These are phyloP conservation scores for Maudiozyma turicensis DNA, from an alignment of 805 yeast species.

Conservation along the genomic window DNA sequence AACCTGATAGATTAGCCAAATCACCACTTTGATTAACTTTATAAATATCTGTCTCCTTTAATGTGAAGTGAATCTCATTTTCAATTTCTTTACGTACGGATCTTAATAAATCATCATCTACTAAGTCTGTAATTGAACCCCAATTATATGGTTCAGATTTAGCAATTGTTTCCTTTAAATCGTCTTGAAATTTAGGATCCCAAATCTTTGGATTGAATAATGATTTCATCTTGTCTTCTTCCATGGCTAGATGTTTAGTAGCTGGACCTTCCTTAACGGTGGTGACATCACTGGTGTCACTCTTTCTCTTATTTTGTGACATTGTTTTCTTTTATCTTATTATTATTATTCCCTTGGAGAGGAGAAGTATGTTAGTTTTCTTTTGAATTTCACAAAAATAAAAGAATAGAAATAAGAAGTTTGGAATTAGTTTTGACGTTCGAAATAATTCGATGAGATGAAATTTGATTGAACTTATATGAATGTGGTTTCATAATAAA, in stretches of 20 bases:
- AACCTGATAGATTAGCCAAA: constrained; percentile 82
- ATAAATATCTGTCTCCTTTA: constrained; percentile 94
- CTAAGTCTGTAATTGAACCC: constrained; percentile 70
- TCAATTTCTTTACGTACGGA: constrained; percentile 80
- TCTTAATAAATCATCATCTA: constrained; percentile 68
- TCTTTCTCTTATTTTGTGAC: background rate
- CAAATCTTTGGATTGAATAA: constrained; percentile 44
- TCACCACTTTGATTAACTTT: constrained; percentile 87
- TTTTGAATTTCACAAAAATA: background rate
- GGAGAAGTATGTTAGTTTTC: too few species aligned
- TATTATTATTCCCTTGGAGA: background rate
- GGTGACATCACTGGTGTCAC: constrained; percentile 2
- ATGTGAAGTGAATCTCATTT: constrained; percentile 76
- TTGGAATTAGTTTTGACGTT: too few species aligned
- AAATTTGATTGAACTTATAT: too few species aligned
- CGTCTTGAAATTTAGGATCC: constrained; percentile 31
- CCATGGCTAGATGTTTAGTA: constrained; percentile 14
- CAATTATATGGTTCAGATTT: constrained; percentile 74
- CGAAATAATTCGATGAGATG: too few species aligned
- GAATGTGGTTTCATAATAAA: too few species aligned
- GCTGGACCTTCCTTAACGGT: background rate
- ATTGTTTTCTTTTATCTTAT: background rate
- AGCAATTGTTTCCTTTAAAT: constrained; percentile 36
- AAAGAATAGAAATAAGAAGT: too few species aligned
- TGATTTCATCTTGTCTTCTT: constrained; percentile 28